Percentiles rank a stretch among this genome's conserved stretches.
Evolutionary conservation across 805 yeast species (phyloP).

Genomic region (Starmera quercuum): DNA sequence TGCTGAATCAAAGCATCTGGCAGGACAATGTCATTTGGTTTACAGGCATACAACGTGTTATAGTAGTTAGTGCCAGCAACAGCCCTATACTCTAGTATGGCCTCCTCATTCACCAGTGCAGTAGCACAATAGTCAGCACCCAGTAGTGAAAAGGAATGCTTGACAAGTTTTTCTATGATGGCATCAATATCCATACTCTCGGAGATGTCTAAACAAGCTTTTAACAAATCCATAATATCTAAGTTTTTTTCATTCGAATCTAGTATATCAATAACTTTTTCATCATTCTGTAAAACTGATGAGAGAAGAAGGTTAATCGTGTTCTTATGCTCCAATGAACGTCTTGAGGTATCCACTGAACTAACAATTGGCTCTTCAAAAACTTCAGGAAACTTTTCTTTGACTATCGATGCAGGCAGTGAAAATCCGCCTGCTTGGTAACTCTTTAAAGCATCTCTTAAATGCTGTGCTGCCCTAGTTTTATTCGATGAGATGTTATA

Average conservation of each 20-base stretch:
- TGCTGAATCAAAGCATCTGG: slow-evolving; percentile 34
- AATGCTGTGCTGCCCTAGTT: slow-evolving; percentile 28
- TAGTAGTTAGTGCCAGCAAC: slow-evolving; percentile 22
- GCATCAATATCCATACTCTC: slow-evolving; percentile 33
- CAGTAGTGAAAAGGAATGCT: slow-evolving; percentile 29
- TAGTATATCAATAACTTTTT: slow-evolving; percentile 1
- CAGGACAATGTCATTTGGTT: slow-evolving; percentile 29
- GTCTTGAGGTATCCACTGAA: slow-evolving; percentile 19
- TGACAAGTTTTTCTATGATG: slow-evolving; percentile 30
- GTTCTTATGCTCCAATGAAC: slow-evolving; percentile 9
- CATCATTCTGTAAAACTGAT: slow-evolving; percentile 18
- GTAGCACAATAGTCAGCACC: slow-evolving; percentile 29
- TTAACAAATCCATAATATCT: slow-evolving; percentile 27
- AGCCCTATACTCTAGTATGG: slow-evolving; percentile 22
- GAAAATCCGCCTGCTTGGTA: slow-evolving; percentile 24
- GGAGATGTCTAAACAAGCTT: slow-evolving; percentile 41
- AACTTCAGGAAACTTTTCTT: slow-evolving; percentile 22
- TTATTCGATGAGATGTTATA: slow-evolving; percentile 10
- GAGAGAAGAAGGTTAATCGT: slow-evolving; percentile 22
- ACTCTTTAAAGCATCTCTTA: slow-evolving; percentile 28
- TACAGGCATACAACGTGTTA: slow-evolving; percentile 29
- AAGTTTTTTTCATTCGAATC: slow-evolving; percentile 6
- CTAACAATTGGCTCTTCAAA: slow-evolving; percentile 17
- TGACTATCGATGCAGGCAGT: slow-evolving; percentile 18
- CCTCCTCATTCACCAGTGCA: slow-evolving; percentile 22